Percentiles rank a stretch among this genome's conserved stretches.
Evolutionary conservation across 225 moss, liverwort and hornwort species (phyloP).

Genomic region (Pseudisothecium myosuroides): DNA sequence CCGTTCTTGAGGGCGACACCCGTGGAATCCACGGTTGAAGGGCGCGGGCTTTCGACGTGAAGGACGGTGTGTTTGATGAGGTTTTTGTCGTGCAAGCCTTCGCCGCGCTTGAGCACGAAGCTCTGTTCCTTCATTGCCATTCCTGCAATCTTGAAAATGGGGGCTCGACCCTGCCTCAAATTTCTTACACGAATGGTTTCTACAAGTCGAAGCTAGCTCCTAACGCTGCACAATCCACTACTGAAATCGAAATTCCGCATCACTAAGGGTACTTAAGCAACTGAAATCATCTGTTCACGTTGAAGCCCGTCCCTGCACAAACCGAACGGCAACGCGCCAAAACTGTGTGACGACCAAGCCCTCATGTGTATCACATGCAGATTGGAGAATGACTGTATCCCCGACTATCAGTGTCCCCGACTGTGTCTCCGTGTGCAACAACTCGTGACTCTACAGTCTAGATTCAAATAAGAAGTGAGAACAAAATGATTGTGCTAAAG

Average conservation of each 20-base stretch:
- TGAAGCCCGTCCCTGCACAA: background rate
- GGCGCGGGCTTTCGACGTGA: background rate
- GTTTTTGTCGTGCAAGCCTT: background rate
- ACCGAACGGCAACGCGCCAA: background rate
- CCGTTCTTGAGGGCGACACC: background rate
- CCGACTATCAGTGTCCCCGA: background rate
- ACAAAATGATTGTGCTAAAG: background rate
- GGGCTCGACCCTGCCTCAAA: background rate
- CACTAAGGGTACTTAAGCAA: too few relatives aligned
- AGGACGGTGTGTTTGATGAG: slow-evolving; percentile 18
- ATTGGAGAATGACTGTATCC: background rate
- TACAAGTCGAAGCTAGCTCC: background rate
- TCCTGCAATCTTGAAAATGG: background rate
- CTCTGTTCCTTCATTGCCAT: slow-evolving; percentile 13
- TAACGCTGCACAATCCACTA: background rate
- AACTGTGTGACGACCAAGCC: background rate
- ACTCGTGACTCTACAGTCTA: background rate
- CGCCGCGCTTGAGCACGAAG: slow-evolving; percentile 20
- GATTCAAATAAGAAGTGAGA: background rate
- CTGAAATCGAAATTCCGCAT: background rate
- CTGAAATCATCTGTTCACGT: too few relatives aligned
- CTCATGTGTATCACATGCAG: background rate
- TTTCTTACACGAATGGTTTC: background rate
- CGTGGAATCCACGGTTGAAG: background rate
- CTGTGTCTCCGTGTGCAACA: background rate